Conservation (phyloP, 2,329 filamentous ascomycete genomes). For the Apiospora pterosperma region DNA sequence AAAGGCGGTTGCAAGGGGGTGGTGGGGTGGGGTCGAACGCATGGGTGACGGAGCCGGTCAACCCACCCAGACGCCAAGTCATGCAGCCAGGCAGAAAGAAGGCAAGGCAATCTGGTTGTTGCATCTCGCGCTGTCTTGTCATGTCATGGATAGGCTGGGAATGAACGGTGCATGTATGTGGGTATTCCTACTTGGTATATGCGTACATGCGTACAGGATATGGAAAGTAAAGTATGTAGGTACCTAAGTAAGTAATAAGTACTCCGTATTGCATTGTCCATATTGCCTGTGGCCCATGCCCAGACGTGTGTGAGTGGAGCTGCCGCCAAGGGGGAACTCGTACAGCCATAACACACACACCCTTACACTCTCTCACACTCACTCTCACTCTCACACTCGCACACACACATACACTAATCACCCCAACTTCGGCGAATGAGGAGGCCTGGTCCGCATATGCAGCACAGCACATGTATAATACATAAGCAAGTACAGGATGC, state of each 20-base stretch:
- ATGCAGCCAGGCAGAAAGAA: constrained; percentile 11
- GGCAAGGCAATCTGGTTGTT: not conserved
- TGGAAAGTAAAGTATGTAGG: too few relatives aligned
- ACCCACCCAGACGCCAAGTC: constrained; percentile 13
- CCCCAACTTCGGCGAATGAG: not conserved
- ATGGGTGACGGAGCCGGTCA: constrained; percentile 11
- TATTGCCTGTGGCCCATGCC: too few relatives aligned
- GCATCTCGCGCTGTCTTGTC: not conserved
- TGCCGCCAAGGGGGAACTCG: not conserved
- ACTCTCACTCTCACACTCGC: not conserved
- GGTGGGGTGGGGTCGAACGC: constrained; percentile 4
- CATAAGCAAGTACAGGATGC: not conserved
- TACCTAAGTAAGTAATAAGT: too few relatives aligned
- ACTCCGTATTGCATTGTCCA: too few relatives aligned
- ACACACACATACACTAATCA: not conserved
- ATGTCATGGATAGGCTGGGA: not conserved
- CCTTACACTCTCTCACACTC: not conserved
- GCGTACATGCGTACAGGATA: constrained; percentile 6
- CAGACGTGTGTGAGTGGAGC: constrained; percentile 4
- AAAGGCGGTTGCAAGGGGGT: constrained; percentile 13
- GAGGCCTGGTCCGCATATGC: not conserved
- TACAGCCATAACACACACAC: not conserved
- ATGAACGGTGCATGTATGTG: not conserved
- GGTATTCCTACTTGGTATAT: constrained; percentile 17
- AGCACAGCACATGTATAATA: constrained; percentile 1